Evolutionary conservation across 805 yeast species (phyloP), one percentile per base, ranked within the genome.

Genomic region (Myxozyma nipponensis): DNA sequence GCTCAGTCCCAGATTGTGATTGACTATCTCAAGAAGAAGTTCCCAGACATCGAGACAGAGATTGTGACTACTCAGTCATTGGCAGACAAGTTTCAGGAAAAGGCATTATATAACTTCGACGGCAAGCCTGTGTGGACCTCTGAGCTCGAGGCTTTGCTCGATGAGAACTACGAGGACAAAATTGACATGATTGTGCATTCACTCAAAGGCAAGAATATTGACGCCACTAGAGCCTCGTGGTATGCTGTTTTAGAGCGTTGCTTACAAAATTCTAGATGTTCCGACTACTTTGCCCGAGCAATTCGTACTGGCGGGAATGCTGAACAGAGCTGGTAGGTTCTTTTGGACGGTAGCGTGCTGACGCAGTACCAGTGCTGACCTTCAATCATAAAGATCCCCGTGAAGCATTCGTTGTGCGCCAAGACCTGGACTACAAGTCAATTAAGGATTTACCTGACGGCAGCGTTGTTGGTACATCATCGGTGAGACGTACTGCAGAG

Each of bases 91-190:
- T 83, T 85, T 26, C 93, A 82, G 64, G 78, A 76, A 63, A 83
- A 81, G 65, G 96, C 98, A 5, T 73, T 93, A 44, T 93, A 91
- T 68, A 79, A 95, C 3, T 93, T 93, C 69, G 98, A 97, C 39
- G 98, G 98, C 23, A 93, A 93, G 67, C 81, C 96, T 0, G 68
- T 93, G 22, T 93, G 98, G 98, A 93, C 98, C 2, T 86, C 86
- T 64, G 98, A 93, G 69, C 74, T 93, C 50, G 98, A 93, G 69
- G 82, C 82, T 22, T 71, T 89, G 43, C 71, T 91, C 36, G 75
- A 84, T 57, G 61, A 62, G 55, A 73, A 77, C 41, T 90, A 84
- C 25, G 74, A 71, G 18, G 81, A 74, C 59, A 75, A 81, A 68
- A 73, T 91, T 43, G 97, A 93, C 66, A 72, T 91, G 69, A 84